A percentile compares a stretch with the other conserved stretches of the same genome.
Conservation (phyloP, 345 rosid species). For the Raphanus raphanistrum region DNA sequence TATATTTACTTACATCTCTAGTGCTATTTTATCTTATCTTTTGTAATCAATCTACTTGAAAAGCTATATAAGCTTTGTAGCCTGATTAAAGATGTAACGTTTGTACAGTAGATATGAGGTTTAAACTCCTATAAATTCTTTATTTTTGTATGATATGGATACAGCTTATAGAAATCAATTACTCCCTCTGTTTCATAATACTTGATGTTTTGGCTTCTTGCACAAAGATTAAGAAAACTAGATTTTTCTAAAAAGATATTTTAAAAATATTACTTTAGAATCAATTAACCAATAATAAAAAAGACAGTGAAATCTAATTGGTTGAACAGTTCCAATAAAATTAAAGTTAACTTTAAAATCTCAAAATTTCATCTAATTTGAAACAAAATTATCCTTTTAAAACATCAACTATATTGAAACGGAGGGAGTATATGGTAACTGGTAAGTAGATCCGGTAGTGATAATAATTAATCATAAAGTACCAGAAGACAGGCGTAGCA, state of each 20-base stretch:
- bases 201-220: too few species aligned
- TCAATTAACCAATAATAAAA: too few species aligned
- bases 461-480: conserved; percentile 10
- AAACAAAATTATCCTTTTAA: too few species aligned
- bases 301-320: too few species aligned
- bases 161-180: background rate
- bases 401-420: too few species aligned
- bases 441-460: background rate
- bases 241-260: too few species aligned
- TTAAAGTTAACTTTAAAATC: too few species aligned
- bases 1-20: background rate
- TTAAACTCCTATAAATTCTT: background rate
- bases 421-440: background rate
- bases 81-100: background rate
- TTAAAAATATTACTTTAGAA: too few species aligned
- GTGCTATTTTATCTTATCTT: background rate
- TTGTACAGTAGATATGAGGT: background rate
- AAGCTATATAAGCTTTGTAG: background rate
- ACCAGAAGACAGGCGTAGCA: background rate
- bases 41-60: background rate
- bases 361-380: too few species aligned
- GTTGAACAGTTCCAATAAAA: too few species aligned
- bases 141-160: background rate
- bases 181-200: too few species aligned
- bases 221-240: too few species aligned